phyloP scores from a whole-genome alignment of 192 early-diverging fungal species.

The Backusella circina region DNA sequence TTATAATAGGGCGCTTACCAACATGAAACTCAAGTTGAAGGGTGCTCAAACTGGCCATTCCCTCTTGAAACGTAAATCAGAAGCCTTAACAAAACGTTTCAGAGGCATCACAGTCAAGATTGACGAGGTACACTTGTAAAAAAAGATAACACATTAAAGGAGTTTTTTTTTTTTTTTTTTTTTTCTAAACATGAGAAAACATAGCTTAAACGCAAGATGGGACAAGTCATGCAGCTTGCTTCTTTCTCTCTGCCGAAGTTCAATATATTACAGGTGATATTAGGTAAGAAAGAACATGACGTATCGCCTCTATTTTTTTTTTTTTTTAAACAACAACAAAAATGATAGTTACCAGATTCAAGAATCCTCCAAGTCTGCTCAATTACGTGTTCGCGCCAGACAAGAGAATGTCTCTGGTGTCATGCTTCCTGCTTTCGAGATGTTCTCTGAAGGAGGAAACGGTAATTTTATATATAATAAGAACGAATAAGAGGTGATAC shows the following conservation, averaged over 20 bases:
- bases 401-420: constrained; percentile 98
- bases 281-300: constrained; percentile 44
- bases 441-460: constrained; percentile 83
- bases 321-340: neutral
- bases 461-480: constrained; percentile 40
- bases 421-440: constrained; percentile 90
- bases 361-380: constrained; percentile 89
- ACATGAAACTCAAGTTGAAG: constrained; percentile 93
- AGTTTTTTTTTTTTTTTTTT: neutral
- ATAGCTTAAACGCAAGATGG: constrained; percentile 97
- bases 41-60: constrained; percentile 98
- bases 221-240: constrained; percentile 96
- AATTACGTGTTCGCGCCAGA: constrained; percentile 86
- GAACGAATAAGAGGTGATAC: neutral
- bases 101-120: constrained; percentile 94
- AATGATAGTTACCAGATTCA: constrained; percentile 87
- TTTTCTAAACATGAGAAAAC: neutral
- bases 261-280: constrained; percentile 97
- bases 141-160: neutral
- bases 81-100: constrained; percentile 95
- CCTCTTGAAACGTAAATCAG: constrained; percentile 95
- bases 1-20: constrained; percentile 80
- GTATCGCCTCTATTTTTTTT: neutral
- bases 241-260: constrained; percentile 97
- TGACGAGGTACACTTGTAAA: constrained; percentile 69